Evolutionary conservation across 352 stramenopile genomes (phyloP).

Genomic region (Phytophthora sp.): DNA sequence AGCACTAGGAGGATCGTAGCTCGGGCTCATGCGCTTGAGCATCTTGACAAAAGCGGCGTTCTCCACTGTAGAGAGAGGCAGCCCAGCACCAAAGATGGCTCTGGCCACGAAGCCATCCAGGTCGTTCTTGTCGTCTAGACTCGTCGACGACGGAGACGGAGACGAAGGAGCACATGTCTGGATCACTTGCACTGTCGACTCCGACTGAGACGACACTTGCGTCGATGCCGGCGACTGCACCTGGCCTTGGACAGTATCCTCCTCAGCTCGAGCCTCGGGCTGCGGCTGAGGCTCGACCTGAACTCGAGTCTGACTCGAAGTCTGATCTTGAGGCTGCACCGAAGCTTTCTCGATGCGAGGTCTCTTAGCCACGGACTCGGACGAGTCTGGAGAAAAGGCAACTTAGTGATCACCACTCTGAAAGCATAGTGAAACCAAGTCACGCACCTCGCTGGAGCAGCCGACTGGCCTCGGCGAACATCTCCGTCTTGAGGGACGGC

Average conservation of each 20-base stretch:
- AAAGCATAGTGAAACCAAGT: constrained; percentile 13
- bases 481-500: constrained; percentile 49
- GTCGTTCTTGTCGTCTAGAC: constrained; percentile 57
- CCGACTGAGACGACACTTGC: neutral
- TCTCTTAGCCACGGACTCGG: constrained; percentile 12
- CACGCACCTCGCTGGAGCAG: constrained; percentile 24
- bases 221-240: neutral
- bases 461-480: constrained; percentile 43
- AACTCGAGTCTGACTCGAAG: no score
- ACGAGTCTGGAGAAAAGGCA: constrained; percentile 8
- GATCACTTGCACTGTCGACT: constrained; percentile 34
- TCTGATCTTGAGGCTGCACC: no score
- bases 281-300: neutral
- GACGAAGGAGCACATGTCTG: constrained; percentile 16
- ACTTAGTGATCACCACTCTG: constrained; percentile 27
- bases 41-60: constrained; percentile 64
- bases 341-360: constrained; percentile 3
- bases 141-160: constrained; percentile 2
- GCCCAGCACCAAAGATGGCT: constrained; percentile 56
- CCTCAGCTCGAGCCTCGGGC: neutral
- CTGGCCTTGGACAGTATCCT: neutral
- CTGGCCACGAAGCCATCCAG: constrained; percentile 65
- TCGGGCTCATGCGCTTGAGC: constrained; percentile 61
- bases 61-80: constrained; percentile 65
- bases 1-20: constrained; percentile 56